phyloP scores from a whole-genome alignment of 805 yeast species.

The Metschnikowia rubicola region DNA sequence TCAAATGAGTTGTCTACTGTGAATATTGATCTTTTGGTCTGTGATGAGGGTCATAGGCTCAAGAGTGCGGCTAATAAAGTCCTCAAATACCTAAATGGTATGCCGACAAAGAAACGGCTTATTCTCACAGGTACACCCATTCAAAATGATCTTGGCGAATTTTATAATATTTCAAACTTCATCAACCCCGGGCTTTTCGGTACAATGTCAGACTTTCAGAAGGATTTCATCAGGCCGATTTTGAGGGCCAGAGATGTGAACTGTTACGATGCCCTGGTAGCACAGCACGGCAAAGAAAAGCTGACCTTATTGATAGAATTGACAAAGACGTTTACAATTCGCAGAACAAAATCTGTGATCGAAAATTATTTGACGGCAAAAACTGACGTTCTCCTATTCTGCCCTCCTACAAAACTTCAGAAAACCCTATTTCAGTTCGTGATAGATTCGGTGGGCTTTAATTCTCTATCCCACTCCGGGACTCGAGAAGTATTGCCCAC shows the following conservation, averaged over 20 bases:
- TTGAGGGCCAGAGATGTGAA: conserved; percentile 60
- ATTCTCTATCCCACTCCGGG: conserved; percentile 26
- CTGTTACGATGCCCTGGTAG: conserved; percentile 47
- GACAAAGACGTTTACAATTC: conserved; percentile 63
- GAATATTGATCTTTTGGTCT: conserved; percentile 66
- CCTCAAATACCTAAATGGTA: conserved; percentile 53
- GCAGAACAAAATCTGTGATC: conserved; percentile 65
- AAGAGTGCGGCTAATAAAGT: conserved; percentile 74
- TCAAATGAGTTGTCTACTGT: conserved; percentile 47
- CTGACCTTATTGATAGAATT: conserved; percentile 61
- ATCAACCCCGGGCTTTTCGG: conserved; percentile 84
- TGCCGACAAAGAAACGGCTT: conserved; percentile 56
- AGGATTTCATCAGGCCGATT: conserved; percentile 67
- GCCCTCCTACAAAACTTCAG: conserved; percentile 70
- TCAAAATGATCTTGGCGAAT: conserved; percentile 86
- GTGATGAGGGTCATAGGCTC: conserved; percentile 94
- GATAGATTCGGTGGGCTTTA: conserved; percentile 34
- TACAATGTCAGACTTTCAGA: conserved; percentile 52
- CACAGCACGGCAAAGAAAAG: conserved; percentile 55
- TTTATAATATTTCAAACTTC: conserved; percentile 75
- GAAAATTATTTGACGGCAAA: conserved; percentile 63
- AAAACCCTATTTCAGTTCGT: conserved; percentile 51
- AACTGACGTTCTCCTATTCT: conserved; percentile 73
- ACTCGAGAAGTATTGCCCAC: conserved; percentile 53
- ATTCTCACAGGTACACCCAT: conserved; percentile 88